Evolutionary conservation across 1,284 basidiomycete genomes (phyloP).

Genomic region (Ceratobasidium sp.): DNA sequence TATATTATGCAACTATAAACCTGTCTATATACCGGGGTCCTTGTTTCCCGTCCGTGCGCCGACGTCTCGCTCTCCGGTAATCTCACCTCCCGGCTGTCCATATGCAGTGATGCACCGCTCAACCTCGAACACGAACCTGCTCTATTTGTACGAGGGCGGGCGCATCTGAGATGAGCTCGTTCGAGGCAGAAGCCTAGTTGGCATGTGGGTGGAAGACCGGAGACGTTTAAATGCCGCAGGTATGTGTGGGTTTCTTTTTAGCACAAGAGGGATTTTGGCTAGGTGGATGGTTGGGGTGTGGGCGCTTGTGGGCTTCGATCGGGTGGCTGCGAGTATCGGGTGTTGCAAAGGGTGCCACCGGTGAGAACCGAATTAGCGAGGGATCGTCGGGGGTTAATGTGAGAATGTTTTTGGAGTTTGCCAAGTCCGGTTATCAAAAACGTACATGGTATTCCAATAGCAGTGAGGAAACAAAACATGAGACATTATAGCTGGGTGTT

Average conservation of each 20-base stretch:
- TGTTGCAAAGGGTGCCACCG: too few species aligned
- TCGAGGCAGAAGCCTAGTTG: neutral
- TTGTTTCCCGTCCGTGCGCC: too few species aligned
- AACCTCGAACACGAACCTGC: neutral
- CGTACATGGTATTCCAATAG: too few species aligned
- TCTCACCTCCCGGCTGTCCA: neutral
- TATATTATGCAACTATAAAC: neutral
- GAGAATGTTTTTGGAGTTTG: too few species aligned
- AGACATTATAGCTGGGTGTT: too few species aligned
- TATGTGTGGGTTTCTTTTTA: neutral
- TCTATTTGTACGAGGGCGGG: neutral
- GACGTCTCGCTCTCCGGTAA: conserved; percentile 9
- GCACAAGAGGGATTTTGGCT: conserved; percentile 11
- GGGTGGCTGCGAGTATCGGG: conserved; percentile 8
- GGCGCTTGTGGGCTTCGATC: neutral
- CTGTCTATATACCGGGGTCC: too few species aligned
- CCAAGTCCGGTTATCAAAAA: too few species aligned
- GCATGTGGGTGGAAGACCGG: neutral
- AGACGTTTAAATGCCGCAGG: conserved; percentile 1
- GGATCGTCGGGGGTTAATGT: too few species aligned
- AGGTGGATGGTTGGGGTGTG: neutral
- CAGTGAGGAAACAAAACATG: too few species aligned
- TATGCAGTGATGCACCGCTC: neutral
- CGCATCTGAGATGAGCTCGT: conserved; percentile 32
- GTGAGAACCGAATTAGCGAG: too few species aligned